These are phyloP conservation scores for Erysiphe neolycopersici DNA, from an alignment of 2,329 filamentous ascomycete genomes.

Conservation along the genomic window DNA sequence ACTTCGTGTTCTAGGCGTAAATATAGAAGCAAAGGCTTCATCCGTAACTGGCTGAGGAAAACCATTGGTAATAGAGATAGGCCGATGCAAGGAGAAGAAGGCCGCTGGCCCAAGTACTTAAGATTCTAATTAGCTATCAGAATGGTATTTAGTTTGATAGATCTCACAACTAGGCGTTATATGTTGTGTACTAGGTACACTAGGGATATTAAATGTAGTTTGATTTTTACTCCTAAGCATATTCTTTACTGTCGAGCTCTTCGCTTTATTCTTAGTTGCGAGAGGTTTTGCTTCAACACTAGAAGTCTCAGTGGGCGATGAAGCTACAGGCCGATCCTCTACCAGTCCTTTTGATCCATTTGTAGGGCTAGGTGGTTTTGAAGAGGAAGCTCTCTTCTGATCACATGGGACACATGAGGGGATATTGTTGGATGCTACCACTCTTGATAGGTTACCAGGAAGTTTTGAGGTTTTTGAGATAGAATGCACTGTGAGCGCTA, in stretches of 20 bases:
- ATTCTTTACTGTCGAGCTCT: slow-evolving; percentile 18
- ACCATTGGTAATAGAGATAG: slow-evolving; percentile 64
- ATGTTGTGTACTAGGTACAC: slow-evolving; percentile 50
- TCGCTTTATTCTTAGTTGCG: slow-evolving; percentile 29
- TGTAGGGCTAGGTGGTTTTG: slow-evolving; percentile 15
- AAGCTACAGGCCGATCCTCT: slow-evolving; percentile 5
- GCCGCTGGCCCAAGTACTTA: slow-evolving; percentile 65
- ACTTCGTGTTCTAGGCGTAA: slow-evolving; percentile 27
- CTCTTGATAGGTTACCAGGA: slow-evolving; percentile 7
- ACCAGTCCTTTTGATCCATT: slow-evolving; percentile 13
- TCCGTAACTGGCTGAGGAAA: slow-evolving; percentile 47
- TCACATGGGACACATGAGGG: slow-evolving; percentile 8
- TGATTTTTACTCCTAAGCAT: slow-evolving; percentile 16
- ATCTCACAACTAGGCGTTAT: slow-evolving; percentile 23
- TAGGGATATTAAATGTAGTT: slow-evolving; percentile 32
- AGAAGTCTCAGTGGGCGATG: slow-evolving; percentile 3
- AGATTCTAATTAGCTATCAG: slow-evolving; percentile 1
- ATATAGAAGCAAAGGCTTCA: slow-evolving; percentile 64
- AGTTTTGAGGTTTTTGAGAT: slow-evolving; percentile 9
- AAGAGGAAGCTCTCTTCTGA: slow-evolving; percentile 14
- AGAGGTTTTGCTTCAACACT: slow-evolving; percentile 1
- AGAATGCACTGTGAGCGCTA: slow-evolving; percentile 8
- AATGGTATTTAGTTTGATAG: not conserved
- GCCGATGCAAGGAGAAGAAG: slow-evolving; percentile 90
- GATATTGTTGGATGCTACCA: slow-evolving; percentile 7